Base-by-base conservation (phyloP, 495 filamentous ascomycete species). In the Apiosordaria backusii region DNA sequence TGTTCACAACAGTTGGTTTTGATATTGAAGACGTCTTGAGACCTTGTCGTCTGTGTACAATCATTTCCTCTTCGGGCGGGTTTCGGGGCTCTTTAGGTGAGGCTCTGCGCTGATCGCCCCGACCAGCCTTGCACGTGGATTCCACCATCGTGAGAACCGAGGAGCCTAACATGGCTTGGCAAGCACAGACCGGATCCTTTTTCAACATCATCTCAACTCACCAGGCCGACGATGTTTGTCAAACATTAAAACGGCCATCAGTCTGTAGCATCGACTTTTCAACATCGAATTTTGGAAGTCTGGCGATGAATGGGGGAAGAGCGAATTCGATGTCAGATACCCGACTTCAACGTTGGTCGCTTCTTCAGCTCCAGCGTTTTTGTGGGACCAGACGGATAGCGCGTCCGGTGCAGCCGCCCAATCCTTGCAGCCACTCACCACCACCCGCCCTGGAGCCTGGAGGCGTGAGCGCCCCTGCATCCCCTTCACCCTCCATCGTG, bases 81-180 rank as follows among this genome's bases (percentile, higher is more conserved):
- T 35, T 35, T 4, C 16, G 13, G 35, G 59, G 13, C 23, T 18
- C 26, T 27, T 35, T 19, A 25, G 4, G 21, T 64, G 66, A 57
- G 62, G 62, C 66, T 65, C 66, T 68, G 62, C 59, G 62, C 21
- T 35, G 66, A 68, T 68, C 66, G 53, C 19, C 27, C 9, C 35
- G 29, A 40, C 27, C 58, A 50, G 7, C 57, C 26, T 59, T 4
- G 19, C 19, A 21, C 53, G 5, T 57, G 19, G 19, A 22, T 19
- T 24, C 53, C 53, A 57, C 53, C 23, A 57, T 0, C 3, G 1
- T 3, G 10, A 45, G 35, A 45, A 45, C 35, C 35, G 35, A 45
- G n/a, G 25, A 40, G 59, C 26, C 45, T 61, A 19, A 61, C 29
- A 10, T n/a, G 4, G 19, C 59, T 45, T 61, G 27, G 26, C 18